phyloP scores from a whole-genome alignment of 1,284 basidiomycete species.

The Ustilago tritici region DNA sequence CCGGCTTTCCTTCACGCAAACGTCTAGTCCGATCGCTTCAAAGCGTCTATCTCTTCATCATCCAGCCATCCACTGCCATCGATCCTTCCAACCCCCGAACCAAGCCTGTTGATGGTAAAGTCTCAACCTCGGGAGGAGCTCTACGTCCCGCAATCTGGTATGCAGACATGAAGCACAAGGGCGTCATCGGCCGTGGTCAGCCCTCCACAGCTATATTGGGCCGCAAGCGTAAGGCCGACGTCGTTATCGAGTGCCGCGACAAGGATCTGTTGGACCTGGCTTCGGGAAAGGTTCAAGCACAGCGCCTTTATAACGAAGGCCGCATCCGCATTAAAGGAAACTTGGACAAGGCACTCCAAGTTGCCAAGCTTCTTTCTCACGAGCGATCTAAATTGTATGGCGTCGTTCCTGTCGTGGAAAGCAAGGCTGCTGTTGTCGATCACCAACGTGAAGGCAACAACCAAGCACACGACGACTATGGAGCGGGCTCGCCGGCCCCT shows the following conservation, averaged over 20 bases:
- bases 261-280: slow-evolving; percentile 64
- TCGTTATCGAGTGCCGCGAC: slow-evolving; percentile 65
- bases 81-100: slow-evolving; percentile 61
- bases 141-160: slow-evolving; percentile 62
- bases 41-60: slow-evolving; percentile 64
- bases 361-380: slow-evolving; percentile 57
- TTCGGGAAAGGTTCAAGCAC: slow-evolving; percentile 59
- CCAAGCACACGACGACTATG: slow-evolving; percentile 37
- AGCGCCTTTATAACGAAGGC: slow-evolving; percentile 56
- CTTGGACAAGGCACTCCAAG: slow-evolving; percentile 57
- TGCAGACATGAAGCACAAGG: slow-evolving; percentile 54
- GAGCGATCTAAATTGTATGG: slow-evolving; percentile 65
- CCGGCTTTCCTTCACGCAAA: slow-evolving; percentile 54
- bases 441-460: slow-evolving; percentile 43
- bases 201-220: slow-evolving; percentile 60
- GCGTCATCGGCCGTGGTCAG: slow-evolving; percentile 56
- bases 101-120: slow-evolving; percentile 45
- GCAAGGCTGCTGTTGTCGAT: slow-evolving; percentile 21
- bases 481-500: slow-evolving; percentile 54
- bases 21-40: slow-evolving; percentile 56
- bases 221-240: slow-evolving; percentile 60
- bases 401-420: slow-evolving; percentile 25
- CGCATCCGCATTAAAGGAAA: slow-evolving; percentile 48
- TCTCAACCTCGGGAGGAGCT: slow-evolving; percentile 56
- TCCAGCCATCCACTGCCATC: slow-evolving; percentile 58